phyloP scores from a whole-genome alignment of 2,329 filamentous ascomycete species.

The Byssothecium circinans region DNA sequence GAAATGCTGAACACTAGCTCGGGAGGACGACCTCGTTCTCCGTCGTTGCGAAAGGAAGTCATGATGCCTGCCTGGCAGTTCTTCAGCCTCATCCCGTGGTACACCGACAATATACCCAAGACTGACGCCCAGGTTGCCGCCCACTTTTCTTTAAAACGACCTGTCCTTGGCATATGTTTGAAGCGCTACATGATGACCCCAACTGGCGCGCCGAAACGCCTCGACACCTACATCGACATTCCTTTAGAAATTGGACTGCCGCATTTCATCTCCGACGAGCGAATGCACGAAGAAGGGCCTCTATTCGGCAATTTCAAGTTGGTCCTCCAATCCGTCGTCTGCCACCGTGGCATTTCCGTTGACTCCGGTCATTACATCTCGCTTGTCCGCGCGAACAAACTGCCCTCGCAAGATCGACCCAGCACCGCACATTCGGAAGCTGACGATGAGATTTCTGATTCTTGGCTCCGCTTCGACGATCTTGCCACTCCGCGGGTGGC shows the following conservation, averaged over 20 bases:
- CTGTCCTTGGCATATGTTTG: constrained; percentile 87
- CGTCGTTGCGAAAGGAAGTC: constrained; percentile 70
- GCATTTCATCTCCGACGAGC: constrained; percentile 84
- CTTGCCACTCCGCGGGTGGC: constrained; percentile 71
- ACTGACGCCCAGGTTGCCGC: constrained; percentile 81
- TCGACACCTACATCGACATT: constrained; percentile 87
- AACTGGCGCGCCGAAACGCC: constrained; percentile 67
- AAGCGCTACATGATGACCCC: constrained; percentile 83
- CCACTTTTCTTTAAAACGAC: constrained; percentile 79
- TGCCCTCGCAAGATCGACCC: constrained; percentile 28
- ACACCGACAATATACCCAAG: constrained; percentile 66
- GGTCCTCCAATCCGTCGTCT: constrained; percentile 86
- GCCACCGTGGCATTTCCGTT: constrained; percentile 82
- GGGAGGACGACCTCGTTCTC: constrained; percentile 36
- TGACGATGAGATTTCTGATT: constrained; percentile 46
- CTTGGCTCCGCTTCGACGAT: constrained; percentile 92
- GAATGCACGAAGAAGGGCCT: constrained; percentile 65
- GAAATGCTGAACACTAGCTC: constrained; percentile 42
- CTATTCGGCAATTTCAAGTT: constrained; percentile 90
- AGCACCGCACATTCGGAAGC: constrained; percentile 52
- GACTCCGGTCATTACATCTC: constrained; percentile 91
- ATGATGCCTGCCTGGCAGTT: constrained; percentile 98
- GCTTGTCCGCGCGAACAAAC: constrained; percentile 72
- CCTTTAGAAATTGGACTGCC: constrained; percentile 81
- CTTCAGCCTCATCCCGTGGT: constrained; percentile 95